These are phyloP conservation scores for Linum trigynum DNA, from an alignment of 345 rosid genomes.

Conservation along the genomic window DNA sequence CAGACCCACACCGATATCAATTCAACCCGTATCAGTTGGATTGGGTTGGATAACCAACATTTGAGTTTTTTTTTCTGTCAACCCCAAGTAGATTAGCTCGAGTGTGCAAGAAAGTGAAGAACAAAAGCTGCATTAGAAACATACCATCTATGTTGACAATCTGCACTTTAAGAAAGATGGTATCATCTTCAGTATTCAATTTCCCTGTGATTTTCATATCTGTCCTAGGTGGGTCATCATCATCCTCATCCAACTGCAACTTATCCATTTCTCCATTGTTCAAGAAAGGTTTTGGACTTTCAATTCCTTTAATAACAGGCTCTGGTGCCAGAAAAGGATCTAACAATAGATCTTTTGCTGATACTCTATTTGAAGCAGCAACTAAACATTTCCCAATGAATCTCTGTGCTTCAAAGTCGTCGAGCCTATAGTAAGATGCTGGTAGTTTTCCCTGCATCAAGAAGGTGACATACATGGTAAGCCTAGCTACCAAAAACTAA, in stretches of 20 bases:
- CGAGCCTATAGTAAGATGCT: not conserved
- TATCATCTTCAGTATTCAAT: not conserved
- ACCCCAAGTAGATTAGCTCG: not conserved
- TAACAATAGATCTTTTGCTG: not conserved
- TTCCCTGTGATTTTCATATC: constrained; percentile 6
- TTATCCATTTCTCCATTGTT: not conserved
- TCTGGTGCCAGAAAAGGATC: not conserved
- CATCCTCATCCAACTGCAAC: not conserved
- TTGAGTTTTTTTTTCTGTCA: too few relatives aligned
- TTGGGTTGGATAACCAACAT: not conserved
- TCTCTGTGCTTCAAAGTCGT: not conserved
- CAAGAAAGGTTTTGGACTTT: not conserved
- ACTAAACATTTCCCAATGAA: not conserved
- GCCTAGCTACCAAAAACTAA: not conserved
- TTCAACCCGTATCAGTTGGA: too few relatives aligned
- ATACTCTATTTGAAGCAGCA: not conserved
- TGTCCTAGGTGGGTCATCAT: not conserved
- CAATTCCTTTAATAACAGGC: not conserved
- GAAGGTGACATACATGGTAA: not conserved
- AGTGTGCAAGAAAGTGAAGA: not conserved
- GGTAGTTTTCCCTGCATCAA: not conserved
- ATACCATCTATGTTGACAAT: not conserved
- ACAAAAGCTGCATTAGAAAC: not conserved
- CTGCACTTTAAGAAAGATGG: constrained; percentile 4
- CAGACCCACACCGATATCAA: too few relatives aligned